Evolutionary conservation across 2,329 filamentous ascomycete genomes (phyloP).

Genomic region (Lachnellula cervina): DNA sequence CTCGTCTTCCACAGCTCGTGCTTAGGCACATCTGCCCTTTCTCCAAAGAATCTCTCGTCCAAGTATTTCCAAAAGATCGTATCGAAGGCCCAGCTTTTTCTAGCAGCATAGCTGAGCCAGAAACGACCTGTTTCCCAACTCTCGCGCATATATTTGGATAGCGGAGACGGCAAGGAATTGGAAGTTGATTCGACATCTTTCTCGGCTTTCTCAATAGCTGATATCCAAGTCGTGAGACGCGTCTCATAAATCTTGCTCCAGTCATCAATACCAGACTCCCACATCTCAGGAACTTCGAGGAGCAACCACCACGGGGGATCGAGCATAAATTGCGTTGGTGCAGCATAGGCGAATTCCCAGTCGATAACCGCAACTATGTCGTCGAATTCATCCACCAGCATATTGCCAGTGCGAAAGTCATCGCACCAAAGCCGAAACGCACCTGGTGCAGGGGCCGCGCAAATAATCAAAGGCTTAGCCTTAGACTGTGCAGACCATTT

Average conservation of each 20-base stretch:
- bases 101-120: background rate
- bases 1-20: background rate
- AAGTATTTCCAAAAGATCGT: background rate
- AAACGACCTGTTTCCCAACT: background rate
- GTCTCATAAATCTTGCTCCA: slow-evolving; percentile 32
- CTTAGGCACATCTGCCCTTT: background rate
- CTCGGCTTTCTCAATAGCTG: slow-evolving; percentile 30
- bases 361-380: slow-evolving; percentile 34
- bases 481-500: slow-evolving; percentile 29
- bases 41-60: background rate
- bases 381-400: slow-evolving; percentile 29
- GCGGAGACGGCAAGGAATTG: background rate
- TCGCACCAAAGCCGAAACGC: background rate
- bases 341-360: slow-evolving; percentile 37
- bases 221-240: slow-evolving; percentile 32
- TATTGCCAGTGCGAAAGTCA: slow-evolving; percentile 23
- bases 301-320: slow-evolving; percentile 38
- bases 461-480: slow-evolving; percentile 9
- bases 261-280: slow-evolving; percentile 28
- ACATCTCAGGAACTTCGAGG: slow-evolving; percentile 30
- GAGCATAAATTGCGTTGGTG: slow-evolving; percentile 31
- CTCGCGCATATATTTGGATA: background rate
- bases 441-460: background rate
- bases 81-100: background rate
- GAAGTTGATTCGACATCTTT: background rate